phyloP scores from a whole-genome alignment of 2,329 filamentous ascomycete genomes.

The Microsporum canis region DNA sequence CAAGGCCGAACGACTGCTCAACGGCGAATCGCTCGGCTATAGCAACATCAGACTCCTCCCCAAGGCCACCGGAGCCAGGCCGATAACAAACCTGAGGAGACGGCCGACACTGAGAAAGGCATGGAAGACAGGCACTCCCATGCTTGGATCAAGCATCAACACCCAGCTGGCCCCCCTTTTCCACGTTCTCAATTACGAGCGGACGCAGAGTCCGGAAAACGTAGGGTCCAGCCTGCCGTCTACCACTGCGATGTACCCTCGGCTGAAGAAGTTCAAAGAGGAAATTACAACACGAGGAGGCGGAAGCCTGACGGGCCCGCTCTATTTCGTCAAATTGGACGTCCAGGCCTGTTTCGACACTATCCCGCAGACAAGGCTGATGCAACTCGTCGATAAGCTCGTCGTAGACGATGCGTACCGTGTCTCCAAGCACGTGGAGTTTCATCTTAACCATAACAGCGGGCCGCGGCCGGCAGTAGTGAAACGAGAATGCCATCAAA shows the following conservation, averaged over 20 bases:
- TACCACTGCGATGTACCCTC: slow-evolving; percentile 64
- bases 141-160: slow-evolving; percentile 57
- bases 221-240: slow-evolving; percentile 77
- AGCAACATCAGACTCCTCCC: slow-evolving; percentile 73
- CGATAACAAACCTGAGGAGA: slow-evolving; percentile 76
- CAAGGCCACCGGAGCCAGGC: slow-evolving; percentile 62
- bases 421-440: slow-evolving; percentile 62
- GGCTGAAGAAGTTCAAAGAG: slow-evolving; percentile 57
- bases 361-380: slow-evolving; percentile 68
- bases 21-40: slow-evolving; percentile 56
- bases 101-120: slow-evolving; percentile 39
- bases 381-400: slow-evolving; percentile 52
- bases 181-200: slow-evolving; percentile 67
- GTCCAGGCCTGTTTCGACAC: slow-evolving; percentile 90
- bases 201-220: slow-evolving; percentile 43
- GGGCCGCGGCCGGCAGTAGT: slow-evolving; percentile 11
- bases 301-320: neutral
- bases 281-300: slow-evolving; percentile 45
- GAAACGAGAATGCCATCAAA: neutral
- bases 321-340: slow-evolving; percentile 90
- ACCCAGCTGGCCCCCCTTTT: slow-evolving; percentile 60
- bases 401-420: slow-evolving; percentile 54
- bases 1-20: slow-evolving; percentile 47
- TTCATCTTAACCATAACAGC: slow-evolving; percentile 32
- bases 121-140: slow-evolving; percentile 40